Conservation (phyloP, 805 yeast species). For the Wickerhamiella slavikovae region DNA sequence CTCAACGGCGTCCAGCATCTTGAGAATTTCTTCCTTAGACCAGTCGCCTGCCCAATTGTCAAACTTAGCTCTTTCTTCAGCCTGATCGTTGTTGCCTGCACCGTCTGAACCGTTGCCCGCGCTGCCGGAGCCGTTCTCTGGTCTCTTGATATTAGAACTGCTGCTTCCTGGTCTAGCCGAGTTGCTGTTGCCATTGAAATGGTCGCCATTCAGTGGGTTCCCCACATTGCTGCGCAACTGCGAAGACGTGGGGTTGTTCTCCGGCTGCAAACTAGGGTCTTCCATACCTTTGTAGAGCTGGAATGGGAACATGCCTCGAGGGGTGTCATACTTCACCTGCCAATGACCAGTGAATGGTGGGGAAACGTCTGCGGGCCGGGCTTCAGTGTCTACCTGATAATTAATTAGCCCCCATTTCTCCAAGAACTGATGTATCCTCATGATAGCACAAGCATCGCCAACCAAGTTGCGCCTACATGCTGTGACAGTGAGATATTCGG, state of each 20-base stretch:
- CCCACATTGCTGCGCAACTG: too few relatives aligned
- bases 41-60: slow-evolving; percentile 63
- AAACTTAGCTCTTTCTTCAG: slow-evolving; percentile 58
- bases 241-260: too few relatives aligned
- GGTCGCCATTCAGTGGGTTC: too few relatives aligned
- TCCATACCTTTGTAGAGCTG: slow-evolving; percentile 55
- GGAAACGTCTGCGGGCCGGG: slow-evolving; percentile 40
- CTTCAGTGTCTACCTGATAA: slow-evolving; percentile 71
- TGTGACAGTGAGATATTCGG: slow-evolving; percentile 73
- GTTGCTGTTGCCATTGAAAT: too few relatives aligned
- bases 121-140: slow-evolving; percentile 15
- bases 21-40: slow-evolving; percentile 73
- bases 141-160: neutral
- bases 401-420: slow-evolving; percentile 87
- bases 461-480: slow-evolving; percentile 79
- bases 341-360: slow-evolving; percentile 64
- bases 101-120: slow-evolving; percentile 34
- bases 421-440: slow-evolving; percentile 65
- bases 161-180: neutral
- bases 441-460: slow-evolving; percentile 77
- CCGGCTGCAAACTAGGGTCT: slow-evolving; percentile 18
- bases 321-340: slow-evolving; percentile 65
- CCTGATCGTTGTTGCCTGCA: slow-evolving; percentile 46
- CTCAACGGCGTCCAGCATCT: slow-evolving; percentile 80
- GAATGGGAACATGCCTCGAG: slow-evolving; percentile 81